These are phyloP conservation scores for Cucumis cinereus DNA, from an alignment of 306 rosid species.

Conservation along the genomic window DNA sequence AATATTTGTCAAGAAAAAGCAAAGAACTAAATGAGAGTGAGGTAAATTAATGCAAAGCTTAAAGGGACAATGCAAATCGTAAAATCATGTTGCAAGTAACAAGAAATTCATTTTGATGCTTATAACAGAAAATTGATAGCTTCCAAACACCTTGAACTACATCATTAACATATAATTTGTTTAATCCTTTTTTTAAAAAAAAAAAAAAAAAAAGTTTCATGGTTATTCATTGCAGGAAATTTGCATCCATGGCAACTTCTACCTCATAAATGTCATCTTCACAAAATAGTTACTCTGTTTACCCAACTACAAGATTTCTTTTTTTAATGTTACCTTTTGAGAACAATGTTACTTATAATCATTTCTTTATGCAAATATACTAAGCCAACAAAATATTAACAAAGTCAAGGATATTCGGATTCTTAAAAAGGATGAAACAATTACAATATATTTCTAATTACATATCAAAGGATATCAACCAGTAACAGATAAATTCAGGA, in stretches of 20 bases:
- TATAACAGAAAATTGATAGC: no score
- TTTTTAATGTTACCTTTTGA: background rate
- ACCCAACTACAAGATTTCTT: background rate
- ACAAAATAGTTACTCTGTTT: background rate
- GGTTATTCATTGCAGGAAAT: background rate
- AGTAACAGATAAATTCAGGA: background rate
- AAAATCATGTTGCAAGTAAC: background rate
- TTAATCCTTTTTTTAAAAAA: background rate
- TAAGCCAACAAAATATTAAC: background rate
- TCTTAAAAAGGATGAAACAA: background rate
- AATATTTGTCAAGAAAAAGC: background rate
- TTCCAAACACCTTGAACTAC: background rate
- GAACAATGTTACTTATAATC: background rate
- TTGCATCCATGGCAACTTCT: background rate
- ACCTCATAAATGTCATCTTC: background rate
- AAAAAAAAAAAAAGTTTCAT: background rate
- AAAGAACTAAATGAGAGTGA: background rate
- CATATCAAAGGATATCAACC: background rate
- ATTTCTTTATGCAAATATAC: background rate
- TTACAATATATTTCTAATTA: background rate
- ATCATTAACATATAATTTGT: background rate
- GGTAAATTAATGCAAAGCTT: background rate
- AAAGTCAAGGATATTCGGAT: slow-evolving; percentile 1
- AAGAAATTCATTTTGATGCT: background rate
- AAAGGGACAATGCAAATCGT: background rate